Conservation (phyloP, 371 early-diverging fungal genomes). For the Mucor saturninus region DNA sequence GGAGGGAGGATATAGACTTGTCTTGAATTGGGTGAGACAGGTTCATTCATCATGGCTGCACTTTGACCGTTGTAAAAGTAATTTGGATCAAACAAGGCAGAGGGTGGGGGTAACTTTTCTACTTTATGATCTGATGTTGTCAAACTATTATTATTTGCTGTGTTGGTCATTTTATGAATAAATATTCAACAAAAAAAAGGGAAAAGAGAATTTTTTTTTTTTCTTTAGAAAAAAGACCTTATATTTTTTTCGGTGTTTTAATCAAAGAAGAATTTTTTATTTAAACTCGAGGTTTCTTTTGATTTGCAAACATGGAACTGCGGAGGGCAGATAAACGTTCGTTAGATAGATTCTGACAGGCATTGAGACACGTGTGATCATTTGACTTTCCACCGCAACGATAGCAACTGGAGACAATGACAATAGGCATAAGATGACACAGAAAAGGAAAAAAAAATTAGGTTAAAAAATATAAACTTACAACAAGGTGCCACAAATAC, state of each 20-base stretch:
- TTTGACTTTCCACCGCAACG: slow-evolving; percentile 21
- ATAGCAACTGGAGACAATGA: slow-evolving; percentile 20
- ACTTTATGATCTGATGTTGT: slow-evolving; percentile 16
- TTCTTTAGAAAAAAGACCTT: background rate
- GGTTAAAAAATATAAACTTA: slow-evolving; percentile 7
- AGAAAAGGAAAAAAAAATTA: background rate
- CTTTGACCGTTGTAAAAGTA: slow-evolving; percentile 7
- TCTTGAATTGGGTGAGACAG: slow-evolving; percentile 21
- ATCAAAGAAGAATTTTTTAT: background rate
- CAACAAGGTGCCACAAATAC: slow-evolving; percentile 23
- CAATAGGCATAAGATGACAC: background rate
- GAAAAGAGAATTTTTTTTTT: slow-evolving; percentile 5
- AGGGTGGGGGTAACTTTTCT: slow-evolving; percentile 34
- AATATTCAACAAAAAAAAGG: background rate
- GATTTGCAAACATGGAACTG: slow-evolving; percentile 17
- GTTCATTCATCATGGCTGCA: background rate
- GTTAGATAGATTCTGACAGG: background rate
- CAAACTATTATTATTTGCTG: background rate
- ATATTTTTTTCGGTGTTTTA: slow-evolving; percentile 2
- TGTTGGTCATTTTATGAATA: slow-evolving; percentile 9
- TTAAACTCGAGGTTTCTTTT: slow-evolving; percentile 15
- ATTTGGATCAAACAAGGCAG: slow-evolving; percentile 27
- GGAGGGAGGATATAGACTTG: slow-evolving; percentile 49
- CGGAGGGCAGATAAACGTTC: slow-evolving; percentile 4
- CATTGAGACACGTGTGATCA: slow-evolving; percentile 14